Evolutionary conservation across 495 filamentous ascomycete species (phyloP).

Genomic region (Trichoderma reesei): DNA sequence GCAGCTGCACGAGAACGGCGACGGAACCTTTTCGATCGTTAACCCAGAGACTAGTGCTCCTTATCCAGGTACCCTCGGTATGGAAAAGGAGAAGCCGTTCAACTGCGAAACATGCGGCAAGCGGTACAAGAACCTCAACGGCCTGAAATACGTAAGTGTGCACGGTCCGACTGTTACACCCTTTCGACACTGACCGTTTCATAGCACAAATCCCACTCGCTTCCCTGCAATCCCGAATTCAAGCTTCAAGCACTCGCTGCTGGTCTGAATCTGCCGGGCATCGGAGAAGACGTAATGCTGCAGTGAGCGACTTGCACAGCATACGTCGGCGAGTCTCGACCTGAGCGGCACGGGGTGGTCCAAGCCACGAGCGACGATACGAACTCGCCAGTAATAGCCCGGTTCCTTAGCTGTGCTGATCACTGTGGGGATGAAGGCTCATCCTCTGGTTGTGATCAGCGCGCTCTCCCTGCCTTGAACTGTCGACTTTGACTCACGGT

Average conservation of each 20-base stretch:
- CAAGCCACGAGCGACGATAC: background rate
- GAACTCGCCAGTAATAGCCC: background rate
- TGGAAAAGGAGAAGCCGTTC: conserved; percentile 99
- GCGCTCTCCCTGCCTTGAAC: background rate
- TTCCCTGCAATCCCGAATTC: conserved; percentile 51
- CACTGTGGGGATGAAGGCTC: background rate
- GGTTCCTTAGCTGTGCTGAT: background rate
- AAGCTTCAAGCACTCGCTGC: conserved; percentile 12
- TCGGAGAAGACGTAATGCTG: conserved; percentile 31
- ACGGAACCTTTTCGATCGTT: conserved; percentile 96
- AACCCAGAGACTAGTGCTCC: conserved; percentile 90
- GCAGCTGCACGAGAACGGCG: conserved; percentile 86
- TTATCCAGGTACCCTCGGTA: conserved; percentile 90
- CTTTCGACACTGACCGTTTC: conserved; percentile 16
- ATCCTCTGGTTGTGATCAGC: background rate
- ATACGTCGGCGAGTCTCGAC: background rate
- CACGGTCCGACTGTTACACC: background rate
- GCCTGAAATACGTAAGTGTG: conserved; percentile 67
- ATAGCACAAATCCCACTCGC: conserved; percentile 72
- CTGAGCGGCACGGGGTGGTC: background rate
- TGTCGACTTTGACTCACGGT: background rate
- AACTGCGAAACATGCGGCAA: conserved; percentile 95
- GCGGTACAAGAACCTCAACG: conserved; percentile 98
- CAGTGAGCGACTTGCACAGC: background rate
- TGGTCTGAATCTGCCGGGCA: conserved; percentile 28